Evolutionary conservation across 2,329 filamentous ascomycete genomes (phyloP).

Genomic region (Seiridium cupressi): DNA sequence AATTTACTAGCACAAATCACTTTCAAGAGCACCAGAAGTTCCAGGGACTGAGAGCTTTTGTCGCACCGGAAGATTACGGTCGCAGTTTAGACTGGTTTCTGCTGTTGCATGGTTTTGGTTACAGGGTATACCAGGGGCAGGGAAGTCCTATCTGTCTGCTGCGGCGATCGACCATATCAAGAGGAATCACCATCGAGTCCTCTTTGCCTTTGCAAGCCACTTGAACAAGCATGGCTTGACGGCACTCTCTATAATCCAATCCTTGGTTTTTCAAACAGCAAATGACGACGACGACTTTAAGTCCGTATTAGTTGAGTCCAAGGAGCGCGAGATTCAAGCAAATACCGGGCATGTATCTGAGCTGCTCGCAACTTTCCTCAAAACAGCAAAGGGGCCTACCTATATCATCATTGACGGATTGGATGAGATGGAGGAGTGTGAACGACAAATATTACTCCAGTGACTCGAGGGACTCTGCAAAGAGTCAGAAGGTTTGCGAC

Average conservation of each 20-base stretch:
- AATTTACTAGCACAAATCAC: no score
- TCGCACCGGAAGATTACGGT: no score
- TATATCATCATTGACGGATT: conserved; percentile 28
- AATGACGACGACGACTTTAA: conserved; percentile 18
- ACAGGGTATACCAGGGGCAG: conserved; percentile 21
- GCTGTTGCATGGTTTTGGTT: conserved; percentile 15
- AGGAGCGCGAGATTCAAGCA: conserved; percentile 12
- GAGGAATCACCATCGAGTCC: conserved; percentile 7
- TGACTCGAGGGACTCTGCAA: conserved; percentile 11
- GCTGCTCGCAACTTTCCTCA: conserved; percentile 18
- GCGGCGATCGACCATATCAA: conserved; percentile 16
- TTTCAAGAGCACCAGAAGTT: no score
- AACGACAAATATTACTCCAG: conserved; percentile 14
- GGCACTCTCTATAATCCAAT: conserved; percentile 15
- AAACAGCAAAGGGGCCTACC: conserved; percentile 14
- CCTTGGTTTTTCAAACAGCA: conserved; percentile 17
- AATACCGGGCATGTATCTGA: conserved; percentile 18
- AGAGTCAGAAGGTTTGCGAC: conserved; percentile 10
- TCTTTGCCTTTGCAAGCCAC: conserved; percentile 16
- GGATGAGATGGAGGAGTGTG: conserved; percentile 23
- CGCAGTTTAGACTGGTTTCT: no score
- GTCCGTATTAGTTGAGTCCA: conserved; percentile 16
- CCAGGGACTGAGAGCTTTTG: no score
- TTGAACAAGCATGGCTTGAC: conserved; percentile 4
- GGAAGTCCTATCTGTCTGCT: conserved; percentile 8